Base-by-base conservation (phyloP, 202 grass and related monocot species). In the Sporobolus alterniflorus region DNA sequence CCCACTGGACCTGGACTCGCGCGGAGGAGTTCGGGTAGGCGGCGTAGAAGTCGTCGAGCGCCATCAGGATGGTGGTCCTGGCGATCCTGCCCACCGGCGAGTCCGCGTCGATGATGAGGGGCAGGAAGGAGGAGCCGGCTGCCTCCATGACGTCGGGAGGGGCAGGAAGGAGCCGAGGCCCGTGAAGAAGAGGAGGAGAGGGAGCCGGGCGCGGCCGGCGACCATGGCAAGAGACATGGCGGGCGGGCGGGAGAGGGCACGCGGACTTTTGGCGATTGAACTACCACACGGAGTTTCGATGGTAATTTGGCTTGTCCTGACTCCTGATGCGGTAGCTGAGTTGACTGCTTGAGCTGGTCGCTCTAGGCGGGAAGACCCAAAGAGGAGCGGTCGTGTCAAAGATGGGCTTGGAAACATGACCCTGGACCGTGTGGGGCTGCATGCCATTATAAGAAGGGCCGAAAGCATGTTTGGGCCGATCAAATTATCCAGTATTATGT, bases 1-100 rank as follows among this genome's bases (percentile, higher is more conserved):
- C 9, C 82, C 78, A 9, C 68, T 15, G 6, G 59, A 91, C n/a
- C 2, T 33, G 55, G 25, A 98, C 80, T 10, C 86, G 90, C 0
- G 77, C 9, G 26, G 78, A 50, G 66, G 85, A 83, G 63, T 84
- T 63, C 6, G 92, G 86, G 49, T 83, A 21, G 46, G 81, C 54
- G 16, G 70, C 46, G 47, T 94, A 94, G 80, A 91, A 98, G 65
- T 94, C 95, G 11, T 71, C 66, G 32, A 91, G 72, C 32, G 95
- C 92, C 90, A 98, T 88, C 8, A 67, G 77, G 59, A 87, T 76
- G 52, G 81, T 85, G 66, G 90, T 98, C 1, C 0, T 61, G 24
- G 83, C 88, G 22, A 93, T 86, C 66, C 60, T 84, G n/a, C 95
- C 95, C 28, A 75, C 46, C 3, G 57, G 77, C 5, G 90, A 91